Conservation (phyloP, 179 eudicot genomes). For the Nepenthes alata region DNA sequence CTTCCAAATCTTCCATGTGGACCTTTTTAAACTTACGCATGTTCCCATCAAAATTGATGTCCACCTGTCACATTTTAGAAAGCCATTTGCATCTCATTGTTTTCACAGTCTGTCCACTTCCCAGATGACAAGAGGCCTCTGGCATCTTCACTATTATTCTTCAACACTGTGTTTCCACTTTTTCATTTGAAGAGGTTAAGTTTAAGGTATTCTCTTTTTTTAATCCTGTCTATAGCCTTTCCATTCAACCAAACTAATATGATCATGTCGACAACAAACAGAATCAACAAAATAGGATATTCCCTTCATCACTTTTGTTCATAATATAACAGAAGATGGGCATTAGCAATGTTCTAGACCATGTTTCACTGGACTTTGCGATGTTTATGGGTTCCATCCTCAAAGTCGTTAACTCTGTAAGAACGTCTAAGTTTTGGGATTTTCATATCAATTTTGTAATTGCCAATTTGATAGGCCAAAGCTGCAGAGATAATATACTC, state of each 20-base stretch:
- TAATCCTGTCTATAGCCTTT: not conserved
- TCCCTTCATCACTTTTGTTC: not conserved
- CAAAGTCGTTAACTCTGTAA: not conserved
- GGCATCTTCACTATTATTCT: too few relatives aligned
- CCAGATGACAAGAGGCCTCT: too few relatives aligned
- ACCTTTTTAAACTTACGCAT: too few relatives aligned
- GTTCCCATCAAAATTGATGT: too few relatives aligned
- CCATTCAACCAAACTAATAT: not conserved
- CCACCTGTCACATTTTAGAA: too few relatives aligned
- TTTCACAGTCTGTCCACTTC: not conserved
- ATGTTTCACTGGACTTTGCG: not conserved
- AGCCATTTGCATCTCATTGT: not conserved
- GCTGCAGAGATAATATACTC: conserved; percentile 34
- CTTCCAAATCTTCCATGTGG: too few relatives aligned
- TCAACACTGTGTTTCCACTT: too few relatives aligned
- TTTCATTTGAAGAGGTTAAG: too few relatives aligned
- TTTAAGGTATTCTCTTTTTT: not conserved
- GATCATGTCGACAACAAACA: too few relatives aligned
- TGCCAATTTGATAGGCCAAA: conserved; percentile 37
- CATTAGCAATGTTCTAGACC: not conserved
- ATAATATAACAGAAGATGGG: not conserved
- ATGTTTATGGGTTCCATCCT: not conserved
- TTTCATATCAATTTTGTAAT: conserved; percentile 2
- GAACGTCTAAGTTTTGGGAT: not conserved
- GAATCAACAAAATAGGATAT: not conserved